phyloP scores from a whole-genome alignment of 768 basidiomycete genomes.

The Mycena olivaceomarginata region DNA sequence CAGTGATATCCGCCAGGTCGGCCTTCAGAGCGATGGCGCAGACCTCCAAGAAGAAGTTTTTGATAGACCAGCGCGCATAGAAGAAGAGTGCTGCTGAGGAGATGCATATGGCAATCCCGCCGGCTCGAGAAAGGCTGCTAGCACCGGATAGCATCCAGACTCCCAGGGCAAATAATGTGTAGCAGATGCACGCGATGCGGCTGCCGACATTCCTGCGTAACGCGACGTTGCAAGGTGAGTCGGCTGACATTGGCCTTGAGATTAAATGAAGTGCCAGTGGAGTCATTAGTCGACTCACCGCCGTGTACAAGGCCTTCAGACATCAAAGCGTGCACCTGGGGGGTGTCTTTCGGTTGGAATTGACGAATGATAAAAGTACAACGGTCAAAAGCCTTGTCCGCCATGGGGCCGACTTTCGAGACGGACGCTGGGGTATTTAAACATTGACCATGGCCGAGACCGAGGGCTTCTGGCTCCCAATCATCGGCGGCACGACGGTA shows the following conservation, averaged over 20 bases:
- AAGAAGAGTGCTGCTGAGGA: neutral
- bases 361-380: too few species aligned
- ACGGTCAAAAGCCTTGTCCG: too few species aligned
- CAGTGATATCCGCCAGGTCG: conserved; percentile 24
- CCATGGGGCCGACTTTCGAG: too few species aligned
- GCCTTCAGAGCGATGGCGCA: neutral
- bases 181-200: neutral
- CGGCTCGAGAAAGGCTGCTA: neutral
- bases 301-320: too few species aligned
- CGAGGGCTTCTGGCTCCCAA: too few species aligned
- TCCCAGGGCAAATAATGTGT: neutral
- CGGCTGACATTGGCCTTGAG: neutral
- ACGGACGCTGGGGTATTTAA: too few species aligned
- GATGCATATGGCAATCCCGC: neutral
- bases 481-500: too few species aligned
- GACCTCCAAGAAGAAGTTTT: neutral
- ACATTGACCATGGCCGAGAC: too few species aligned
- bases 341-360: too few species aligned
- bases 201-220: neutral
- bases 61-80: neutral
- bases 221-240: neutral
- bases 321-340: too few species aligned
- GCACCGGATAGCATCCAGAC: neutral
- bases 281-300: too few species aligned
- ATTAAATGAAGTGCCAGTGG: too few species aligned